Evolutionary conservation across 352 stramenopile species (phyloP).

Genomic region (Thraustochytrium striatum): DNA sequence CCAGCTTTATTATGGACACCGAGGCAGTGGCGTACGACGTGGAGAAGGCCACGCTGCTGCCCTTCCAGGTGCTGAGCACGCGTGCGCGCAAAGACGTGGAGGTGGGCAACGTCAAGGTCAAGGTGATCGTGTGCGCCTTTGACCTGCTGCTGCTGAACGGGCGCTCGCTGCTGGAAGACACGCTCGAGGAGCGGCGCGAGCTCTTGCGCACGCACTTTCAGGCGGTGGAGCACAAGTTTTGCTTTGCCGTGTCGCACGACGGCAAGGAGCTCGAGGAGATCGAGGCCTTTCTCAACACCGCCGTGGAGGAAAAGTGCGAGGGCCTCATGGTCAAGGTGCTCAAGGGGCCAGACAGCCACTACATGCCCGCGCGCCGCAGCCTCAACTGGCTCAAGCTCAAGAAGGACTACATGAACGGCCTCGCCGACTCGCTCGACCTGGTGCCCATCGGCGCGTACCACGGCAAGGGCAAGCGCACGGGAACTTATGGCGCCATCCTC

Average conservation of each 20-base stretch:
- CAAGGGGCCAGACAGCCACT: slow-evolving; percentile 81
- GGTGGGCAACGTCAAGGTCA: slow-evolving; percentile 57
- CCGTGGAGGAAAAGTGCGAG: slow-evolving; percentile 77
- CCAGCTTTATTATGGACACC: slow-evolving; percentile 89
- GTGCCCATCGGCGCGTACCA: slow-evolving; percentile 97
- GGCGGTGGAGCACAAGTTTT: slow-evolving; percentile 83
- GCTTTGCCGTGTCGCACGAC: slow-evolving; percentile 58
- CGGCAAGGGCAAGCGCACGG: slow-evolving; percentile 89
- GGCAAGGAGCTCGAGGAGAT: slow-evolving; percentile 60
- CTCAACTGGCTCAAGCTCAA: slow-evolving; percentile 99
- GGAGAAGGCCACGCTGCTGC: slow-evolving; percentile 89
- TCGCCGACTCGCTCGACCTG: slow-evolving; percentile 90
- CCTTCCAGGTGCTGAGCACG: slow-evolving; percentile 97
- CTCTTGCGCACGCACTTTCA: slow-evolving; percentile 86
- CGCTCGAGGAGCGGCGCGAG: slow-evolving; percentile 79
- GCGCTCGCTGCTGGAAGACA: slow-evolving; percentile 79
- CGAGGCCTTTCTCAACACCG: slow-evolving; percentile 91
- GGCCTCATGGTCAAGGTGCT: slow-evolving; percentile 99
- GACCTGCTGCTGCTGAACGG: slow-evolving; percentile 98
- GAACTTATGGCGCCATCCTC: slow-evolving; percentile 92
- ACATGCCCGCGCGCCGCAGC: slow-evolving; percentile 93
- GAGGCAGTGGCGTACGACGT: slow-evolving; percentile 97
- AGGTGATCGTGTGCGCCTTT: slow-evolving; percentile 91
- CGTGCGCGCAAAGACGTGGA: slow-evolving; percentile 81
- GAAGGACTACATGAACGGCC: slow-evolving; percentile 97